phyloP scores from a whole-genome alignment of 2,329 filamentous ascomycete genomes.

The Hypoxylon sp. region DNA sequence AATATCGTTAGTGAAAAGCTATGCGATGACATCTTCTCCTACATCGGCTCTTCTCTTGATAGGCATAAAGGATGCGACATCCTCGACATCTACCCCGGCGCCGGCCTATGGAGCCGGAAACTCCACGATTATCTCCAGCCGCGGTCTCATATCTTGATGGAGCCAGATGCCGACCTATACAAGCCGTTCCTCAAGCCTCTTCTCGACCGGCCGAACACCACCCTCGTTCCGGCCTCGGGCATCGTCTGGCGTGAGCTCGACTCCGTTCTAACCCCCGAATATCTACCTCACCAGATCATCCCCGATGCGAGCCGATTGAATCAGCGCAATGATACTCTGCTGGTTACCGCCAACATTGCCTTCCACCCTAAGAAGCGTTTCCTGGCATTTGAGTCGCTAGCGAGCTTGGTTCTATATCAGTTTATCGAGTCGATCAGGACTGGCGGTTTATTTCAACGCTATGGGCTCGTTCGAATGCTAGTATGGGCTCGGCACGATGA shows the following conservation, averaged over 20 bases:
- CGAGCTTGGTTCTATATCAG: constrained; percentile 71
- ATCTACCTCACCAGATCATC: constrained; percentile 69
- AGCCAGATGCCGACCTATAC: constrained; percentile 75
- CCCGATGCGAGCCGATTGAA: constrained; percentile 58
- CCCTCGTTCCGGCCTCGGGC: constrained; percentile 69
- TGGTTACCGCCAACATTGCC: constrained; percentile 79
- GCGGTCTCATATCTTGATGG: constrained; percentile 85
- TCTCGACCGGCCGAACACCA: constrained; percentile 62
- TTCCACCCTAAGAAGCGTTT: constrained; percentile 67
- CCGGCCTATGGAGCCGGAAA: constrained; percentile 82
- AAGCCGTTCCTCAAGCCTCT: constrained; percentile 72
- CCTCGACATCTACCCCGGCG: constrained; percentile 87
- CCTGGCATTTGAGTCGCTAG: constrained; percentile 69
- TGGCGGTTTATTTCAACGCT: constrained; percentile 76
- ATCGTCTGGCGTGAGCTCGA: constrained; percentile 73
- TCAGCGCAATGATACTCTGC: constrained; percentile 77
- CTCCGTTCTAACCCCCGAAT: constrained; percentile 64
- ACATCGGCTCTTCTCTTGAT: constrained; percentile 77
- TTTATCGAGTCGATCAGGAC: constrained; percentile 72
- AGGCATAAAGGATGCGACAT: constrained; percentile 85
- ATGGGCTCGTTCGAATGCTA: constrained; percentile 85
- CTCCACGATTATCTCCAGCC: constrained; percentile 83
- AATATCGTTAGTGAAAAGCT: constrained; percentile 68
- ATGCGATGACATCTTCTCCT: constrained; percentile 76
- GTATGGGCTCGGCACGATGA: constrained; percentile 78